Conservation (phyloP, 2,329 filamentous ascomycete species). For the Aphanocladium album region DNA sequence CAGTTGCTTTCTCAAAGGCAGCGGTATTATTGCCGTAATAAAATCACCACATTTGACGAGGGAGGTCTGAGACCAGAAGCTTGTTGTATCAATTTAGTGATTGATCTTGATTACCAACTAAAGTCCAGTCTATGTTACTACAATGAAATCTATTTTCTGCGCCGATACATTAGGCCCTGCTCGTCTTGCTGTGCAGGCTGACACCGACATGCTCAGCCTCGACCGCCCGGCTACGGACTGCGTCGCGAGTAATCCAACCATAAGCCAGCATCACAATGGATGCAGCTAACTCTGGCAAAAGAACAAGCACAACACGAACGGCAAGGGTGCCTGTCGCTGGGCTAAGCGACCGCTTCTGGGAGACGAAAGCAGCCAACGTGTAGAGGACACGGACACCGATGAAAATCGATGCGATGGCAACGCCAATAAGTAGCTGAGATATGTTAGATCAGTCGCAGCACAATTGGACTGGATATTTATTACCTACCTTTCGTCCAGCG, state of each 20-base stretch:
- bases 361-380: constrained; percentile 9
- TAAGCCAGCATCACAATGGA: neutral
- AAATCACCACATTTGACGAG: no score
- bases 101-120: no score
- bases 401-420: neutral
- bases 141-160: no score
- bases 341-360: neutral
- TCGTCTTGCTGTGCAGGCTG: neutral
- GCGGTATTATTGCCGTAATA: no score
- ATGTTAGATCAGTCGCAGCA: neutral
- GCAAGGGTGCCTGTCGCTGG: constrained; percentile 1
- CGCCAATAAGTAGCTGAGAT: neutral
- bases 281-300: constrained; percentile 5
- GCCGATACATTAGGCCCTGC: neutral
- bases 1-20: no score
- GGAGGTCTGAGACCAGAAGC: no score
- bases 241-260: constrained; percentile 4
- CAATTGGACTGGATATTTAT: neutral
- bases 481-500: constrained; percentile 3
- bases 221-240: no score
- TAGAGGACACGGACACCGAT: constrained; percentile 9
- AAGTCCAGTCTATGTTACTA: no score
- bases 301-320: constrained; percentile 1
- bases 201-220: neutral
- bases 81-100: no score